phyloP scores from a whole-genome alignment of 371 early-diverging fungal genomes.

The Circinella umbellata region DNA sequence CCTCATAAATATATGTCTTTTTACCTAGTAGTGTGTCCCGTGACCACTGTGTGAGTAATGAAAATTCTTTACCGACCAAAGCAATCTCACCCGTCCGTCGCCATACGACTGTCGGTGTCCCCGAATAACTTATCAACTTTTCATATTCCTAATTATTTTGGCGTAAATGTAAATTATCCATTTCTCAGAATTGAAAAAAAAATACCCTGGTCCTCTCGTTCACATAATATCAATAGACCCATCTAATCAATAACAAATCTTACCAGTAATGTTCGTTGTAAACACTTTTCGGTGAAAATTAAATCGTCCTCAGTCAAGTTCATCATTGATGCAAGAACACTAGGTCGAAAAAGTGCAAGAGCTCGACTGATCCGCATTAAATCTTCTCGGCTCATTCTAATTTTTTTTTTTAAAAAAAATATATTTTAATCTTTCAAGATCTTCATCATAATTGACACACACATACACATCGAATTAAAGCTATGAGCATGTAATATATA shows the following conservation, averaged over 20 bases:
- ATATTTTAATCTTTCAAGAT: too few species aligned
- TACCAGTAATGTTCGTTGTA: slow-evolving; percentile 82
- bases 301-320: slow-evolving; percentile 89
- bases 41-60: slow-evolving; percentile 86
- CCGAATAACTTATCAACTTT: slow-evolving; percentile 88
- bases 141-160: slow-evolving; percentile 75
- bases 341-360: slow-evolving; percentile 87
- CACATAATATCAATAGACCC: too few species aligned
- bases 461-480: too few species aligned
- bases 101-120: slow-evolving; percentile 96
- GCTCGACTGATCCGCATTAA: slow-evolving; percentile 87
- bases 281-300: slow-evolving; percentile 88
- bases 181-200: background rate
- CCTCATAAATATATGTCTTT: slow-evolving; percentile 82
- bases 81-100: slow-evolving; percentile 92
- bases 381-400: slow-evolving; percentile 84
- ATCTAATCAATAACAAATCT: slow-evolving; percentile 9
- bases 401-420: background rate
- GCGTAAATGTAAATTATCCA: background rate
- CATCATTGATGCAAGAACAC: slow-evolving; percentile 88
- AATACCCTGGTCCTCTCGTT: too few species aligned
- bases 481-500: too few species aligned
- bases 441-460: too few species aligned
- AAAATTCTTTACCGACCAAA: slow-evolving; percentile 91
- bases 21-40: slow-evolving; percentile 75